A percentile compares a stretch with the other conserved stretches of the same genome.
phyloP scores from a whole-genome alignment of 345 rosid species.

The Aquilaria malaccensis region DNA sequence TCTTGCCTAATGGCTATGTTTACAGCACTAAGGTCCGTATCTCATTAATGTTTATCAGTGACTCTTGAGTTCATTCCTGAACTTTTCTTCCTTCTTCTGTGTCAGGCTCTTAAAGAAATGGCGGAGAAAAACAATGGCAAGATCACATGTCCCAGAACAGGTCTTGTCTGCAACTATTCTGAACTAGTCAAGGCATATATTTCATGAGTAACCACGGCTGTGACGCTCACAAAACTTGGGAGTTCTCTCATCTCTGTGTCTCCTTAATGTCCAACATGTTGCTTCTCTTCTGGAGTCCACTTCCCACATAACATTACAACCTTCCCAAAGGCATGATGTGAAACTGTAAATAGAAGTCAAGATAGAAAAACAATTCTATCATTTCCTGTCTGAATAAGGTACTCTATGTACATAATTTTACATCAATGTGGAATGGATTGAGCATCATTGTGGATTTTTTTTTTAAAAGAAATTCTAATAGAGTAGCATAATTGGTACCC shows the following conservation, averaged over 20 bases:
- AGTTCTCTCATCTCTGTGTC: background rate
- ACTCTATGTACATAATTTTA: background rate
- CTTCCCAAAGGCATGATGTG: background rate
- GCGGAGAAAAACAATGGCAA: slow-evolving; percentile 65
- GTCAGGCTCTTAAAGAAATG: slow-evolving; percentile 94
- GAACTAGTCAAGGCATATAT: slow-evolving; percentile 88
- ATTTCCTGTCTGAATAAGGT: slow-evolving; percentile 2
- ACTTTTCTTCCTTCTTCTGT: background rate
- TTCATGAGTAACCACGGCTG: slow-evolving; percentile 33
- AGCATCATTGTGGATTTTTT: background rate
- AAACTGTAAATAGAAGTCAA: no score
- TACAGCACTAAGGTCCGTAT: slow-evolving; percentile 81
- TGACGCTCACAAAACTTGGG: background rate
- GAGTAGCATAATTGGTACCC: no score
- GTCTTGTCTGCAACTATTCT: slow-evolving; percentile 47
- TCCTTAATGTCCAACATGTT: no score
- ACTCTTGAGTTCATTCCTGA: background rate
- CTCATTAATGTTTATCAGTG: background rate
- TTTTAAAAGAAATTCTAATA: no score
- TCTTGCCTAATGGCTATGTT: slow-evolving; percentile 91
- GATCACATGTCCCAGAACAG: slow-evolving; percentile 85
- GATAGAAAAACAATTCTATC: background rate
- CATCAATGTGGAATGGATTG: background rate
- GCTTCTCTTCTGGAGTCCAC: no score
- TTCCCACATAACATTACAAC: background rate